phyloP scores from a whole-genome alignment of 139 green algal species.

The Closterium sp. region DNA sequence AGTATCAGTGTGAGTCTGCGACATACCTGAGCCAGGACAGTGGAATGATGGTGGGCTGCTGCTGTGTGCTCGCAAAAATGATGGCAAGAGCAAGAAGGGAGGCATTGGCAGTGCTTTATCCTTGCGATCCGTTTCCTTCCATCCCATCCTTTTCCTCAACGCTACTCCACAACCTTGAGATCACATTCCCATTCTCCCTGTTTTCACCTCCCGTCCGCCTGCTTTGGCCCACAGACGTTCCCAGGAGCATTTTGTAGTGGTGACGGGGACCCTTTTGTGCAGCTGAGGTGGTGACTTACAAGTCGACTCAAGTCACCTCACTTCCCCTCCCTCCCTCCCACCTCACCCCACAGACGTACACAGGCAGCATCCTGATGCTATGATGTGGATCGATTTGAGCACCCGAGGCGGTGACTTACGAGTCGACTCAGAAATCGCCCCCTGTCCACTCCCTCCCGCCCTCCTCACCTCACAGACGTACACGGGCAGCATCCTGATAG shows the following conservation, averaged over 20 bases:
- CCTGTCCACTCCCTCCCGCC: not conserved
- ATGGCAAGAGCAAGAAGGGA: too few species aligned
- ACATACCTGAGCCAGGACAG: too few species aligned
- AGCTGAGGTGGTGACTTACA: too few species aligned
- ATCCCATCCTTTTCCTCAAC: slow-evolving; percentile 1
- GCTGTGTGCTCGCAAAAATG: too few species aligned
- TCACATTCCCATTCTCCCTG: not conserved
- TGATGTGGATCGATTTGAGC: not conserved
- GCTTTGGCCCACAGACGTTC: not conserved
- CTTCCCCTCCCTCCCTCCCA: not conserved
- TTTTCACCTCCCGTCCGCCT: not conserved
- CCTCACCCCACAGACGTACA: not conserved
- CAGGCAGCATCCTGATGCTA: slow-evolving; percentile 4
- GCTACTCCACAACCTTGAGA: too few species aligned
- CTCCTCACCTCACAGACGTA: slow-evolving; percentile 61
- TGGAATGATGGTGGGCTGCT: too few species aligned
- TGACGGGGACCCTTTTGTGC: too few species aligned
- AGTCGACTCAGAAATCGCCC: not conserved
- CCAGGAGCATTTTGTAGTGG: too few species aligned
- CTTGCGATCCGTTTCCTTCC: slow-evolving; percentile 58
- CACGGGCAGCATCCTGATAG: slow-evolving; percentile 79
- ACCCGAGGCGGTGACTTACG: not conserved
- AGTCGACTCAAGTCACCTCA: too few species aligned
- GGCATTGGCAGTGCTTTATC: too few species aligned
- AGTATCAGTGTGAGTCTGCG: too few species aligned